Conservation (phyloP, 768 basidiomycete species). For the Mycena rebaudengoi region DNA sequence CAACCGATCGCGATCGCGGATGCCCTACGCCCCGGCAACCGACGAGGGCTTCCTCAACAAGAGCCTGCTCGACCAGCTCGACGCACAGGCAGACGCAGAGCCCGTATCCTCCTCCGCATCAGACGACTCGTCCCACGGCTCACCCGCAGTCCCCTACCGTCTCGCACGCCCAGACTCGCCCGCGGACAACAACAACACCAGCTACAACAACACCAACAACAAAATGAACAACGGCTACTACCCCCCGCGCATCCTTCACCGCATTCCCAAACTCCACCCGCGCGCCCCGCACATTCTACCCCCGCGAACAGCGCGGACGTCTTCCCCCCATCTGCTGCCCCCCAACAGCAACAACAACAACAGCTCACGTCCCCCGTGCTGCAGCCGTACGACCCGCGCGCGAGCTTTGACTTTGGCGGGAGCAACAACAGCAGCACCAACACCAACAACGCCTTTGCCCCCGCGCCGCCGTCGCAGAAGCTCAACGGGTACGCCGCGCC, state of each 20-base stretch:
- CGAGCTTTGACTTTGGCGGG: constrained; percentile 46
- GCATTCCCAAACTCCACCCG: constrained; percentile 28
- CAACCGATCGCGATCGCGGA: constrained; percentile 50
- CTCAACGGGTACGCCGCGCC: constrained; percentile 44
- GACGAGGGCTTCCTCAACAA: constrained; percentile 91
- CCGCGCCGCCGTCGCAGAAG: too few species aligned
- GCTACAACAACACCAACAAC: constrained; percentile 54
- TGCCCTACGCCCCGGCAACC: constrained; percentile 54
- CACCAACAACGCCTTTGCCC: constrained; percentile 36
- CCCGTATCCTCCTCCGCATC: constrained; percentile 59
- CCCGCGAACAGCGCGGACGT: too few species aligned
- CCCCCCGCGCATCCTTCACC: constrained; percentile 45
- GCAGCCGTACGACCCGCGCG: constrained; percentile 40
- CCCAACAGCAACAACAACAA: constrained; percentile 9
- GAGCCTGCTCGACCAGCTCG: constrained; percentile 82
- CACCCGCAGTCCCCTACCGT: constrained; percentile 65
- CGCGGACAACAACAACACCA: constrained; percentile 56
- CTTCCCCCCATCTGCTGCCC: constrained; percentile 29
- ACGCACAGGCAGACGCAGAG: constrained; percentile 86
- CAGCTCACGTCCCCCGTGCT: constrained; percentile 25
- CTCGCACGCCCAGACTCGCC: too few species aligned
- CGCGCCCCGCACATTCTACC: constrained; percentile 21
- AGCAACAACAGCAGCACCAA: constrained; percentile 30
- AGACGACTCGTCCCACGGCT: constrained; percentile 62
- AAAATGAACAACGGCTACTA: constrained; percentile 40